Conservation (phyloP, 768 basidiomycete species). For the Tremella yokohamensis region DNA sequence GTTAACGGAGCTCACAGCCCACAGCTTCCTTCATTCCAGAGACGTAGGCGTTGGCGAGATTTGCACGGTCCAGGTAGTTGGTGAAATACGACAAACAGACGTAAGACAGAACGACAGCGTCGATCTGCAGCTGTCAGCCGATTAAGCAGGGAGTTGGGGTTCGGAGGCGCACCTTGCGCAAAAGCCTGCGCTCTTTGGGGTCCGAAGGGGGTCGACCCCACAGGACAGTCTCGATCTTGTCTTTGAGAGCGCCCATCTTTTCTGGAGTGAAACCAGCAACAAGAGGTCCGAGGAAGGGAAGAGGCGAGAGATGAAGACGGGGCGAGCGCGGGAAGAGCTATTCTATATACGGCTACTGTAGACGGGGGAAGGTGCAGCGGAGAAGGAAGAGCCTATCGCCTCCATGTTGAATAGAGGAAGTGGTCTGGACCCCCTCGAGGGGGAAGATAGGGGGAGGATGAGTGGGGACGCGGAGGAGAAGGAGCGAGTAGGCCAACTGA, state of each 20-base stretch:
- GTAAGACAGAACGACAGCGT: conserved; percentile 29
- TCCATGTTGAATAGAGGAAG: too few relatives aligned
- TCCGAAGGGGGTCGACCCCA: conserved; percentile 26
- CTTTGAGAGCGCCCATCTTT: conserved; percentile 4
- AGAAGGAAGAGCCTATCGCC: too few relatives aligned
- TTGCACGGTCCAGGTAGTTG: conserved; percentile 31
- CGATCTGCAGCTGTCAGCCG: conserved; percentile 19
- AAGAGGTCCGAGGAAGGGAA: too few relatives aligned
- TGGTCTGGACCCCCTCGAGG: too few relatives aligned
- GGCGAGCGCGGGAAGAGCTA: too few relatives aligned
- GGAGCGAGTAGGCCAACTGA: too few relatives aligned
- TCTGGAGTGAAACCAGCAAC: too few relatives aligned
- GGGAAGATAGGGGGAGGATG: too few relatives aligned
- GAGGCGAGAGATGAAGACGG: too few relatives aligned
- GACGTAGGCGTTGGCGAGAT: conserved; percentile 35
- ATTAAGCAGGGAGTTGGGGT: neutral
- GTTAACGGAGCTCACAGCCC: conserved; percentile 12
- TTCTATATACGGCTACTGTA: too few relatives aligned
- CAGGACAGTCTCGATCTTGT: conserved; percentile 24
- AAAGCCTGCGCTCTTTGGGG: conserved; percentile 22
- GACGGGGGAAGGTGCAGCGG: too few relatives aligned
- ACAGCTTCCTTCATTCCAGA: conserved; percentile 31
- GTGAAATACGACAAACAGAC: conserved; percentile 31
- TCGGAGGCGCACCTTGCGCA: conserved; percentile 5
- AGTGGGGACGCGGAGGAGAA: too few relatives aligned